A percentile compares a stretch with the other conserved stretches of the same genome.
Conservation (phyloP, 805 yeast species). For the Maudiozyma pseudohumilis region DNA sequence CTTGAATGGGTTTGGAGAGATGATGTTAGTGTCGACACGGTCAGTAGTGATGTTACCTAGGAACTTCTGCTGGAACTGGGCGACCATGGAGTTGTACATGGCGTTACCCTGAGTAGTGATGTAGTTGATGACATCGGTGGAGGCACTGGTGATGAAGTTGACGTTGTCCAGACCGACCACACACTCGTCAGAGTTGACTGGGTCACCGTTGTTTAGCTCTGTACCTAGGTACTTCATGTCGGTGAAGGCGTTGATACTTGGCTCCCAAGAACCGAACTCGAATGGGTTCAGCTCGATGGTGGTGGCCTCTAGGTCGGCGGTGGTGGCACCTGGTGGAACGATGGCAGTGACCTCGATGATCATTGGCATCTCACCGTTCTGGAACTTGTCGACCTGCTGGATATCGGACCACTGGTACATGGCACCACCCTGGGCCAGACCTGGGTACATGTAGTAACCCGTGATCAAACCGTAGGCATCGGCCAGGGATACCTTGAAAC, state of each 20-base stretch:
- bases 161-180: slow-evolving; percentile 66
- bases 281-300: slow-evolving; percentile 53
- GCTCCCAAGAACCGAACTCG: slow-evolving; percentile 84
- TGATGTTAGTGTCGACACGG: slow-evolving; percentile 59
- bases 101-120: slow-evolving; percentile 42
- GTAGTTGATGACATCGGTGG: slow-evolving; percentile 70
- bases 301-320: slow-evolving; percentile 59
- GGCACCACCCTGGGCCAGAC: slow-evolving; percentile 49
- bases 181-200: slow-evolving; percentile 39
- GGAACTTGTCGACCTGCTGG: slow-evolving; percentile 49
- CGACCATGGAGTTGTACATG: slow-evolving; percentile 35
- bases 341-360: slow-evolving; percentile 60
- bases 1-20: slow-evolving; percentile 62
- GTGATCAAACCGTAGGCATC: slow-evolving; percentile 75
- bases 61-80: slow-evolving; percentile 32
- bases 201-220: slow-evolving; percentile 46
- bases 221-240: slow-evolving; percentile 66
- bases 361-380: slow-evolving; percentile 57
- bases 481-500: slow-evolving; percentile 53
- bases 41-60: slow-evolving; percentile 38
- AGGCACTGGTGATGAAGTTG: slow-evolving; percentile 73
- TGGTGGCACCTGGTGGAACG: slow-evolving; percentile 46
- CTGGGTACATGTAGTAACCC: slow-evolving; percentile 61
- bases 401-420: slow-evolving; percentile 52
- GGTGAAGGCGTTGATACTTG: slow-evolving; percentile 52